Percentiles rank a stretch among this genome's conserved stretches.
Conservation (phyloP, 441 rosid genomes). For the Jatropha multifida region DNA sequence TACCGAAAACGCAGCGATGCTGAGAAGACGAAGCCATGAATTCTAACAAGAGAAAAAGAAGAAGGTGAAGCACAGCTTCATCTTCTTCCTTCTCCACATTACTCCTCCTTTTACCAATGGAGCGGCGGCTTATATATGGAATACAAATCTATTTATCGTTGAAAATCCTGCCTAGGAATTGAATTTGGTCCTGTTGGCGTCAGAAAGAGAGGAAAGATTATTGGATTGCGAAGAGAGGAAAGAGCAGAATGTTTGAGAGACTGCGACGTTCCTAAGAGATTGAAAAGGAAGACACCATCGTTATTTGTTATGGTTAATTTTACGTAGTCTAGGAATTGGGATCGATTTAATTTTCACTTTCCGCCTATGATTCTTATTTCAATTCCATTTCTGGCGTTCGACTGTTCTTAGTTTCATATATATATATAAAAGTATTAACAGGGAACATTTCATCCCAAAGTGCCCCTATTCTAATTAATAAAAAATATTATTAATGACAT, state of each 20-base stretch:
- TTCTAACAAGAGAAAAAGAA: conserved; percentile 32
- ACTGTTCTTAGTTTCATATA: background rate
- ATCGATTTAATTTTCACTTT: background rate
- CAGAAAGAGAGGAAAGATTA: background rate
- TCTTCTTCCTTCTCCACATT: conserved; percentile 14
- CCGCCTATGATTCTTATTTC: background rate
- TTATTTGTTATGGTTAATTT: background rate
- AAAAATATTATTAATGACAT: too few species aligned
- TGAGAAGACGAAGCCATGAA: conserved; percentile 73
- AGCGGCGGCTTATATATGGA: background rate
- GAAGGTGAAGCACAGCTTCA: conserved; percentile 38
- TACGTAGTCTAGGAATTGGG: background rate
- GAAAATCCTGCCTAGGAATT: too few species aligned
- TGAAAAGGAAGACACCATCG: background rate
- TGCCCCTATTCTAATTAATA: too few species aligned
- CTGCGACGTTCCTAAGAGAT: background rate
- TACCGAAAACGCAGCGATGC: conserved; percentile 98
- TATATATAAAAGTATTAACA: too few species aligned
- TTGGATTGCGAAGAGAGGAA: background rate
- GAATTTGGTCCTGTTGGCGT: too few species aligned
- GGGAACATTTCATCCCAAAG: too few species aligned
- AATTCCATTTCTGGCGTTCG: background rate
- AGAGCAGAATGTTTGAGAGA: background rate
- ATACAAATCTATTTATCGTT: background rate
- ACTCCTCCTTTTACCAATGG: background rate